Evolutionary conservation across 345 rosid genomes (phyloP).

Genomic region (Gossypium rotundifolium): DNA sequence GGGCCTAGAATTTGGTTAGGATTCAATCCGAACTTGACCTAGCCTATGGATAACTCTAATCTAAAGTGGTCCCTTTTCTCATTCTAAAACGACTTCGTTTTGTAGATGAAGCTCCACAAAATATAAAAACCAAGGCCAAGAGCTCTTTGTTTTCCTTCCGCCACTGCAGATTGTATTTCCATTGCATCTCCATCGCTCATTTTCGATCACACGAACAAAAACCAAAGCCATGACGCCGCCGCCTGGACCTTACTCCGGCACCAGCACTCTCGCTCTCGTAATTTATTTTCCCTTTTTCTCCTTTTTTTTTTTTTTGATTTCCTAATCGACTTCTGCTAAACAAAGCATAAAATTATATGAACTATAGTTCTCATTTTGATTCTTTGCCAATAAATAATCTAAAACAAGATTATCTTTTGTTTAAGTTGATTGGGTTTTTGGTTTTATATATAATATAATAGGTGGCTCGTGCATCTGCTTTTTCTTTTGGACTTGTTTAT

Average conservation of each 20-base stretch:
- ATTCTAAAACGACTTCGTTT: neutral
- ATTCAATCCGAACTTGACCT: accelerated
- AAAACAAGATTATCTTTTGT: neutral
- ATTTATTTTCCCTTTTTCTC: neutral
- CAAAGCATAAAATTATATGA: neutral
- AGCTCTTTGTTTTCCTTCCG: neutral
- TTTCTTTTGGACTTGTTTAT: conserved; percentile 62
- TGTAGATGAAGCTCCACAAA: neutral
- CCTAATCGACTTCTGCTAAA: neutral
- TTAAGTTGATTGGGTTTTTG: neutral
- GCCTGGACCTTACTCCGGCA: conserved; percentile 82
- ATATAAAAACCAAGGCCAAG: neutral
- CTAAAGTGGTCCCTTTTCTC: no score
- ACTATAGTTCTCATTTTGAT: neutral
- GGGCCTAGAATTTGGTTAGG: no score
- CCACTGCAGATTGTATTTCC: neutral
- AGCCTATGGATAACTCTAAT: no score
- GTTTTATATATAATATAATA: conserved; percentile 21
- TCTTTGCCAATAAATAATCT: neutral
- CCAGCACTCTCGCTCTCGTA: conserved; percentile 82
- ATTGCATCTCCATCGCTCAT: neutral
- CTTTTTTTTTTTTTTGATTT: neutral
- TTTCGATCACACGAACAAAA: neutral
- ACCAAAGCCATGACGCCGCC: conserved; percentile 52
- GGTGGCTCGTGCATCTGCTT: conserved; percentile 93